Conservation (phyloP, 2,329 filamentous ascomycete genomes). For the Diaporthe helianthi region DNA sequence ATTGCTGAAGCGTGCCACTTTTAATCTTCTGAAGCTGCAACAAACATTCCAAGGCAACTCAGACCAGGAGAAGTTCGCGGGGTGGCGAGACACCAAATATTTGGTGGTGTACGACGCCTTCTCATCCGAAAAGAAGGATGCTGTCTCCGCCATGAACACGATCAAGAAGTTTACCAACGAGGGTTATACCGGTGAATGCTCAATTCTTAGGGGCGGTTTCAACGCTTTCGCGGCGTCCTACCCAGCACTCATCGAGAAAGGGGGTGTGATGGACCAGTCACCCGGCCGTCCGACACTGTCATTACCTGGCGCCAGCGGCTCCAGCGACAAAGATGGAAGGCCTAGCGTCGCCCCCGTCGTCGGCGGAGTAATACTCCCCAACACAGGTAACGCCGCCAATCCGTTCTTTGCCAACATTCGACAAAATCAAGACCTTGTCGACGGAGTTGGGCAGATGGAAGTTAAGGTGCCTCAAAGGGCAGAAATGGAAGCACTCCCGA, state of each 20-base stretch:
- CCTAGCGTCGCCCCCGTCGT: constrained; percentile 74
- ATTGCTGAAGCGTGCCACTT: constrained; percentile 86
- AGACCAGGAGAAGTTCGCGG: constrained; percentile 75
- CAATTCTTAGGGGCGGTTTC: constrained; percentile 85
- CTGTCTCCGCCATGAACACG: constrained; percentile 80
- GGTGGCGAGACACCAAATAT: constrained; percentile 75
- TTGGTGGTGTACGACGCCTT: constrained; percentile 88
- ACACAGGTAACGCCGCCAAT: constrained; percentile 71
- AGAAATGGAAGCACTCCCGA: constrained; percentile 63
- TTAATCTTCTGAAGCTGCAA: constrained; percentile 85
- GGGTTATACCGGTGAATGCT: constrained; percentile 76
- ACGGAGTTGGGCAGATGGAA: constrained; percentile 87
- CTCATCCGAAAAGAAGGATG: constrained; percentile 81
- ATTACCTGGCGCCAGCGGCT: constrained; percentile 52
- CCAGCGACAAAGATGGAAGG: constrained; percentile 50
- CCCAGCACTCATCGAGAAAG: constrained; percentile 67
- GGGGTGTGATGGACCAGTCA: constrained; percentile 33
- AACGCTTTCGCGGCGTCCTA: constrained; percentile 72
- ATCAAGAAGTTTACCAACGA: constrained; percentile 91
- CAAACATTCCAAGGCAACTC: constrained; percentile 80
- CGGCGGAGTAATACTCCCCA: constrained; percentile 85
- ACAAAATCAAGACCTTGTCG: constrained; percentile 94
- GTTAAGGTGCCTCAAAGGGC: constrained; percentile 55
- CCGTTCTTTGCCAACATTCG: constrained; percentile 97
- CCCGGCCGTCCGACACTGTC: constrained; percentile 55